Evolutionary conservation across 768 basidiomycete genomes (phyloP), one percentile per base, ranked within the genome.

Genomic region (Hericium alpestre): DNA sequence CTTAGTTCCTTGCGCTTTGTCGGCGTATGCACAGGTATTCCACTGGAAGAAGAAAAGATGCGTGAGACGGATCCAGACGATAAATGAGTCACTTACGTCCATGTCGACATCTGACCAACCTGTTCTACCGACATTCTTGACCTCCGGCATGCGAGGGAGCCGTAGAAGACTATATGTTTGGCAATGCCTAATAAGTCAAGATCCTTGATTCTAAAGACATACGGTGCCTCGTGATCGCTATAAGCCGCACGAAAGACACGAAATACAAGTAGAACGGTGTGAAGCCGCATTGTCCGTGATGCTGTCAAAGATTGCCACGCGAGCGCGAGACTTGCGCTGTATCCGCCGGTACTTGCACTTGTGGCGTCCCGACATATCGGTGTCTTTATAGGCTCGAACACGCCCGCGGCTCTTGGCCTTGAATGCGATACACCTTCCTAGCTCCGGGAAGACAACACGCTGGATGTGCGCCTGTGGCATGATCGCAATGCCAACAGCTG

Each of bases 141-240:
- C 70, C 71, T 99, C 96, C 8, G 95, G 95, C 92, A 98, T 97
- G 54, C 80, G 85, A 1, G 96, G 96, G 12, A 99, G 73, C 27
- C 92, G 81, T 23, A 99, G 75, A 38, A 97, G 76, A 2, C 92
- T 94, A 25, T n/a, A 65, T 89, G 90, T 43, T 83, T 83, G 7
- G 92, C 95, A 6, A 94, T 75, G 9, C 87, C 90, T 32, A 90
- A 67, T 39, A 97, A 78, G 65, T 97, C 91, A 38, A 98, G 82
- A 62, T 93, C 90, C 65, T 86, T 86, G 10, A 95, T 64, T 38
- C 93, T 85, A 72, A 99, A 99, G 57, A 99, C 94, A 68, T 93
- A 99, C 0, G 90, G 89, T 2, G 95, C 96, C 68, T 98, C 95
- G 63, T 99, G 96, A 67, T 97, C 98, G 4, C 91, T 91, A 68